Percentiles rank a stretch among this genome's conserved stretches.
phyloP scores from a whole-genome alignment of 2,329 filamentous ascomycete genomes.

The Endoconidiophora polonica region DNA sequence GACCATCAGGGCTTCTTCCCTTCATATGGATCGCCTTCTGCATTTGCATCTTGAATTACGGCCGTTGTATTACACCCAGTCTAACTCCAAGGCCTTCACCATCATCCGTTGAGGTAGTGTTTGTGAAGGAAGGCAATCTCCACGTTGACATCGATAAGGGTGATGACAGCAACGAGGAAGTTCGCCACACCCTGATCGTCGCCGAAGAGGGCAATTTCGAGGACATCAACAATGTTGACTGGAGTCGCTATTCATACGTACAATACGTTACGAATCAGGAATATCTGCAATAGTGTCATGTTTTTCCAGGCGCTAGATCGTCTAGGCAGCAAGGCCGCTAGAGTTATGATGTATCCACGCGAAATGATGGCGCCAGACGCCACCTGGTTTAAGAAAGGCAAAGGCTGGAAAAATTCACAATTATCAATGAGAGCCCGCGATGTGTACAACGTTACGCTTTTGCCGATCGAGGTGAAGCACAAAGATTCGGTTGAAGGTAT shows the following conservation, averaged over 20 bases:
- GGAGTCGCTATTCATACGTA: constrained; percentile 30
- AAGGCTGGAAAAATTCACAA: constrained; percentile 19
- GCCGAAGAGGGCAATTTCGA: too few species aligned
- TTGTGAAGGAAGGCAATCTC: too few species aligned
- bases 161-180: too few species aligned
- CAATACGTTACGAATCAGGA: constrained; percentile 32
- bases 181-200: too few species aligned
- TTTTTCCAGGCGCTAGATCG: constrained; percentile 28
- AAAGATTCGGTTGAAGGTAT: constrained; percentile 20
- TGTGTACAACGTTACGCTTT: constrained; percentile 27
- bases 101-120: too few species aligned
- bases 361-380: constrained; percentile 19
- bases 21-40: too few species aligned
- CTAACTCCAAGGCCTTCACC: too few species aligned
- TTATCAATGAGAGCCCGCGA: constrained; percentile 27
- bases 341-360: constrained; percentile 30
- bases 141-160: too few species aligned
- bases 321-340: constrained; percentile 26
- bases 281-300: constrained; percentile 34
- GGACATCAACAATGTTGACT: constrained; percentile 17
- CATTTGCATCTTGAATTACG: too few species aligned
- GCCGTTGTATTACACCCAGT: too few species aligned
- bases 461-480: constrained; percentile 24
- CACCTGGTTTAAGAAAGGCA: constrained; percentile 15
- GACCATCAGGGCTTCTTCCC: too few species aligned